Percentiles rank a stretch among this genome's conserved stretches.
These are phyloP conservation scores for Akanthomyces uredinophilus DNA, from an alignment of 2,329 filamentous ascomycete genomes.

Conservation along the genomic window DNA sequence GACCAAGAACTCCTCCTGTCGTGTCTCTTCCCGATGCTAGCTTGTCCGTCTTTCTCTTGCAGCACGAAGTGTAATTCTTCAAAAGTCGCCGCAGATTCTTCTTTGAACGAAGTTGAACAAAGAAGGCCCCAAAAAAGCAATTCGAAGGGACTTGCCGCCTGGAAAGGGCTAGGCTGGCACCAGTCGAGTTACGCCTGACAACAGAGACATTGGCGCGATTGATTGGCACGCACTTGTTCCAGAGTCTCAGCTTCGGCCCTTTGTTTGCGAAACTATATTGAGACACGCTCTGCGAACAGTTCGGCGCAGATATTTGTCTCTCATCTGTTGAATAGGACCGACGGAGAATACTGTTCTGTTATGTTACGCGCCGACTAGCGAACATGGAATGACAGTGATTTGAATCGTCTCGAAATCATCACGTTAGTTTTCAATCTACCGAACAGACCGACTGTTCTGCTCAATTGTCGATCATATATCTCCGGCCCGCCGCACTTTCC, in stretches of 20 bases:
- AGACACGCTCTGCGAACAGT: background rate
- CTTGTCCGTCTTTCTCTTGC: background rate
- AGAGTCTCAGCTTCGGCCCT: slow-evolving; percentile 10
- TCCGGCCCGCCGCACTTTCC: background rate
- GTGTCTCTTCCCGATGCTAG: background rate
- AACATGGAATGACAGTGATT: slow-evolving; percentile 5
- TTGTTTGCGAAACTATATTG: slow-evolving; percentile 12
- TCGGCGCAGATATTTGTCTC: slow-evolving; percentile 4
- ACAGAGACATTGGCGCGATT: slow-evolving; percentile 13
- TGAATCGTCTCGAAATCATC: background rate
- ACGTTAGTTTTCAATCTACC: background rate
- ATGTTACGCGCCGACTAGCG: slow-evolving; percentile 6
- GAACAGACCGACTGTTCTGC: background rate
- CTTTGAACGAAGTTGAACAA: background rate
- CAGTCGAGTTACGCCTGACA: background rate
- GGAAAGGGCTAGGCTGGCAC: background rate
- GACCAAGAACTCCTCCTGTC: background rate
- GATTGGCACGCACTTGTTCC: slow-evolving; percentile 7
- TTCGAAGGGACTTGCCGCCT: background rate
- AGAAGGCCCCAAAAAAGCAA: background rate
- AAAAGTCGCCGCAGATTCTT: background rate
- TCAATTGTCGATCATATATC: background rate
- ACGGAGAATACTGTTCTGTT: slow-evolving; percentile 7
- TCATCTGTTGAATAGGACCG: slow-evolving; percentile 4
- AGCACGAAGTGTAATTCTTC: background rate